phyloP scores from a whole-genome alignment of 2,329 filamentous ascomycete genomes.

The Epichloe sibirici region DNA sequence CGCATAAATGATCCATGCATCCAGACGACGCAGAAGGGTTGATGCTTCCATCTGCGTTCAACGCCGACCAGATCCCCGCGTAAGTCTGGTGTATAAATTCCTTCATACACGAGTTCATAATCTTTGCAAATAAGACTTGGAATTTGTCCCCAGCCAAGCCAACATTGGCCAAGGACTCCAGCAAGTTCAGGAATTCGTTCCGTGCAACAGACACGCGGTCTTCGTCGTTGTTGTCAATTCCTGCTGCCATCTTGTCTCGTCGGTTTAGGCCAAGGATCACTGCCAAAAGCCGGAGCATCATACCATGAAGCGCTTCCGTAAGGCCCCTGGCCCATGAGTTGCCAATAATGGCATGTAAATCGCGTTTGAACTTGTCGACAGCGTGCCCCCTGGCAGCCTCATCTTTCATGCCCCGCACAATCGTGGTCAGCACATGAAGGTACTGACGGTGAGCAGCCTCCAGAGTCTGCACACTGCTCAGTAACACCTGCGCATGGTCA shows the following conservation, averaged over 20 bases:
- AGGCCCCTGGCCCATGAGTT: constrained; percentile 47
- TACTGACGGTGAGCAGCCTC: constrained; percentile 48
- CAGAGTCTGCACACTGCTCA: constrained; percentile 43
- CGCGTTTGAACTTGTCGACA: constrained; percentile 41
- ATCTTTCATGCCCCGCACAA: constrained; percentile 34
- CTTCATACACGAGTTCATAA: constrained; percentile 55
- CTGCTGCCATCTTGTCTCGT: neutral
- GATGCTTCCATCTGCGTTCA: constrained; percentile 11
- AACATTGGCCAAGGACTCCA: constrained; percentile 48
- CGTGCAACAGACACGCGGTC: constrained; percentile 27
- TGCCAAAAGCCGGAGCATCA: constrained; percentile 41
- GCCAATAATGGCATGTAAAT: constrained; percentile 52
- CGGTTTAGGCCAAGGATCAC: constrained; percentile 28
- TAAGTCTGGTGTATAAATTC: constrained; percentile 50
- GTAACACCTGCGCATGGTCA: constrained; percentile 34
- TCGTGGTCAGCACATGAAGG: constrained; percentile 38
- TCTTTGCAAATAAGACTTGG: constrained; percentile 58
- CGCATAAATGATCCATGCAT: constrained; percentile 45
- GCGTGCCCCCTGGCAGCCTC: constrained; percentile 24
- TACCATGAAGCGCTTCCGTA: constrained; percentile 38
- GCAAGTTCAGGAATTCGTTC: constrained; percentile 40
- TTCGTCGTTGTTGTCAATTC: constrained; percentile 3
- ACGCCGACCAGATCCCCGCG: constrained; percentile 44
- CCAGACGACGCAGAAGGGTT: constrained; percentile 14
- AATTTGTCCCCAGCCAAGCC: constrained; percentile 58